These are phyloP conservation scores for Hyaloscypha bicolor DNA, from an alignment of 495 filamentous ascomycete genomes.

Conservation along the genomic window DNA sequence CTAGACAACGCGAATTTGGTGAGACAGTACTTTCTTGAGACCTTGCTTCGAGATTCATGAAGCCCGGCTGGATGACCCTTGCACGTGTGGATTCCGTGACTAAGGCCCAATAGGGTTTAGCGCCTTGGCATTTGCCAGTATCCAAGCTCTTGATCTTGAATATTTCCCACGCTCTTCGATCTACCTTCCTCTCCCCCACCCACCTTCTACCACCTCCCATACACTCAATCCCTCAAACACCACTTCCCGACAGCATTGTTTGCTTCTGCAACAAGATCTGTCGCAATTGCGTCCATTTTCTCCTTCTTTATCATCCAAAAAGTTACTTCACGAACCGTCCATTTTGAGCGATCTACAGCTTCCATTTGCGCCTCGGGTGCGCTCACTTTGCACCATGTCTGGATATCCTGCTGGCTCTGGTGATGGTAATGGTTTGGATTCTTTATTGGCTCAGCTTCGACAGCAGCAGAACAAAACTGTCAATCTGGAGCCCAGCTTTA, in stretches of 20 bases:
- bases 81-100: background rate
- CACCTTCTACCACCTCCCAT: constrained; percentile 60
- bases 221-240: constrained; percentile 51
- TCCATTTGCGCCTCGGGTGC: constrained; percentile 33
- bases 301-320: background rate
- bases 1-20: background rate
- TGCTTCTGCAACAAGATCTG: constrained; percentile 19
- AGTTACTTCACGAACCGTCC: constrained; percentile 10
- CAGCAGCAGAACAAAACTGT: constrained; percentile 28
- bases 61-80: background rate
- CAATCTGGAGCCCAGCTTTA: constrained; percentile 31
- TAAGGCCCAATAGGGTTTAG: background rate
- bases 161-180: constrained; percentile 6
- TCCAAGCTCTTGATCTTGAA: constrained; percentile 6
- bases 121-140: background rate
- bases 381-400: constrained; percentile 33
- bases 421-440: constrained; percentile 34
- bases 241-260: constrained; percentile 11
- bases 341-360: constrained; percentile 27
- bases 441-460: constrained; percentile 36
- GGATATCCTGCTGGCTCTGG: constrained; percentile 31
- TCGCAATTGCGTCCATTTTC: constrained; percentile 16
- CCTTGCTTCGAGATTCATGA: constrained; percentile 4
- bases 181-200: constrained; percentile 4
- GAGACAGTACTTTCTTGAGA: background rate